A percentile compares a stretch with the other conserved stretches of the same genome.
phyloP scores from a whole-genome alignment of 2,329 filamentous ascomycete genomes.

The Pseudocercospora crystallina region DNA sequence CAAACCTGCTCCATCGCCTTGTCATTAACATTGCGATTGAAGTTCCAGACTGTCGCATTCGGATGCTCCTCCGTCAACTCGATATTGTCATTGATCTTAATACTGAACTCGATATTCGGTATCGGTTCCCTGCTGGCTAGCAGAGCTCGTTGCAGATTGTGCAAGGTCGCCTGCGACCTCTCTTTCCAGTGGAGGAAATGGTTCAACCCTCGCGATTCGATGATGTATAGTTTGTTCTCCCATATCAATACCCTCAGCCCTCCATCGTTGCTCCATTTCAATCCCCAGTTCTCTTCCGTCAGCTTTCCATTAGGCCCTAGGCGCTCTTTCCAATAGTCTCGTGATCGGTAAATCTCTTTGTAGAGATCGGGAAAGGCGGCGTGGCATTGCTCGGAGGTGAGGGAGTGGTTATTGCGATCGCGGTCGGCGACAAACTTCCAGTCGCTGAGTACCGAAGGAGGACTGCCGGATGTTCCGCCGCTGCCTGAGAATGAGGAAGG shows the following conservation, averaged over 20 bases:
- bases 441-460: too few species aligned
- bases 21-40: conserved; percentile 29
- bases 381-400: conserved; percentile 33
- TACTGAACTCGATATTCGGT: conserved; percentile 52
- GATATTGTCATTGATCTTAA: conserved; percentile 51
- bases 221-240: conserved; percentile 38
- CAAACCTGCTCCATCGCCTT: conserved; percentile 40
- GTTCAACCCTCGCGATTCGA: conserved; percentile 34
- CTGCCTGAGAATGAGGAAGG: too few species aligned
- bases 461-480: too few species aligned
- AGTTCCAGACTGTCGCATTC: conserved; percentile 45
- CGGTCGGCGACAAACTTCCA: conserved; percentile 21
- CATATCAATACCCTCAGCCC: conserved; percentile 40
- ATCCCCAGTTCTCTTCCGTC: conserved; percentile 30
- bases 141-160: conserved; percentile 51
- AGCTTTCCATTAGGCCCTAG: conserved; percentile 23
- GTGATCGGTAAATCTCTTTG: conserved; percentile 34
- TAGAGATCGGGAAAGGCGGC: conserved; percentile 36
- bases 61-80: conserved; percentile 25
- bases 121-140: conserved; percentile 41
- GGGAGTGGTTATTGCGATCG: conserved; percentile 33
- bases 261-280: conserved; percentile 33
- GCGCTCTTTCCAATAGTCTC: conserved; percentile 25
- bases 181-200: conserved; percentile 32
- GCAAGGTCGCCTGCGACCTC: conserved; percentile 43